phyloP scores from a whole-genome alignment of 139 green algal species.

The Choricystis sp. region DNA sequence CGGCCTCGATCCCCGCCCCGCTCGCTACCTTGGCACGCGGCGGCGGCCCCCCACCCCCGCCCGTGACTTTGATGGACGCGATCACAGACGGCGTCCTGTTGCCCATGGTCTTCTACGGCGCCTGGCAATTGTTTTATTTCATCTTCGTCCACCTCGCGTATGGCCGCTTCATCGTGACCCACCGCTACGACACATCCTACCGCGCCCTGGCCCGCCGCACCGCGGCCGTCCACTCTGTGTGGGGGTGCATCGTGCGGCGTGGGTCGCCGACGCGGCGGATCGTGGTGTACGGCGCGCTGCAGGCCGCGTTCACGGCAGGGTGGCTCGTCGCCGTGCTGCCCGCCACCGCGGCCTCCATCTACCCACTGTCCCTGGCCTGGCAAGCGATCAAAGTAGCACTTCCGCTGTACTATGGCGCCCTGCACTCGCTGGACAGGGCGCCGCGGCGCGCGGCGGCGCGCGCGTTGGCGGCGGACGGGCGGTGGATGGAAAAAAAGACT shows the following conservation, averaged over 20 bases:
- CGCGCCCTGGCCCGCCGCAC: slow-evolving; percentile 28
- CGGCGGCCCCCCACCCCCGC: not conserved
- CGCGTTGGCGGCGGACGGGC: not conserved
- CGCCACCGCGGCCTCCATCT: slow-evolving; percentile 18
- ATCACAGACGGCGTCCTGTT: slow-evolving; percentile 15
- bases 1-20: slow-evolving; percentile 2
- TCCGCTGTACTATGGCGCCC: not conserved
- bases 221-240: slow-evolving; percentile 33
- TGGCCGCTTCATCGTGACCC: slow-evolving; percentile 16
- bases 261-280: slow-evolving; percentile 19
- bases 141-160: slow-evolving; percentile 39
- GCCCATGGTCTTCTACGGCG: slow-evolving; percentile 36
- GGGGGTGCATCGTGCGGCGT: slow-evolving; percentile 27
- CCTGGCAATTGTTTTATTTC: slow-evolving; percentile 46
- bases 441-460: too few relatives aligned
- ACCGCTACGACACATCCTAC: slow-evolving; percentile 40
- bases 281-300: slow-evolving; percentile 23
- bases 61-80: not conserved
- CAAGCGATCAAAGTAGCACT: slow-evolving; percentile 17
- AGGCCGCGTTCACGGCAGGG: slow-evolving; percentile 25
- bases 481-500: not conserved
- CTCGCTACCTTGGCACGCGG: not conserved
- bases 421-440: not conserved
- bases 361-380: slow-evolving; percentile 9
- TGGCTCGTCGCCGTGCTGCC: slow-evolving; percentile 12